Percentiles rank a stretch among this genome's conserved stretches.
These are phyloP conservation scores for Backusella macrospora DNA, from an alignment of 192 early-diverging fungal genomes.

Conservation along the genomic window DNA sequence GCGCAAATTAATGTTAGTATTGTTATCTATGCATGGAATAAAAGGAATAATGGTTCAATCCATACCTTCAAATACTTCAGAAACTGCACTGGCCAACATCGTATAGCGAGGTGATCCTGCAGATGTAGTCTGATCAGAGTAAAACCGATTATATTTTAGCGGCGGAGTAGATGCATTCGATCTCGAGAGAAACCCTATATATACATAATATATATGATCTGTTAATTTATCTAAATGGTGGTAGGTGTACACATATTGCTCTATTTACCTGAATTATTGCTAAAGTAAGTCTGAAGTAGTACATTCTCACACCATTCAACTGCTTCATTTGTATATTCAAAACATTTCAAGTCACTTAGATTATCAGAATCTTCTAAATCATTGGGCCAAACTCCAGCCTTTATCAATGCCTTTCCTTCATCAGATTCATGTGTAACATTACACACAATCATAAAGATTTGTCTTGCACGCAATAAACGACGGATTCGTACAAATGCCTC, in stretches of 20 bases:
- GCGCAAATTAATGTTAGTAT: too few relatives aligned
- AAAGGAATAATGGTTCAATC: too few relatives aligned
- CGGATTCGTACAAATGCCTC: slow-evolving; percentile 89
- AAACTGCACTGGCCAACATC: slow-evolving; percentile 33
- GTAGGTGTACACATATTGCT: too few relatives aligned
- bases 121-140: neutral
- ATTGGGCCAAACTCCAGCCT: slow-evolving; percentile 67
- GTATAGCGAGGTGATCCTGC: slow-evolving; percentile 31
- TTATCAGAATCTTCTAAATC: neutral
- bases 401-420: slow-evolving; percentile 67
- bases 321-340: slow-evolving; percentile 82
- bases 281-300: slow-evolving; percentile 77
- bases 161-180: neutral
- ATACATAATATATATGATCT: too few relatives aligned
- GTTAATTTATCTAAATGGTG: too few relatives aligned
- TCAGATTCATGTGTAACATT: slow-evolving; percentile 66
- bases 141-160: neutral
- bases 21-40: too few relatives aligned
- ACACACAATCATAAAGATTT: slow-evolving; percentile 85
- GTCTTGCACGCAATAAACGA: slow-evolving; percentile 65
- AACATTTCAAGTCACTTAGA: slow-evolving; percentile 62
- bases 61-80: slow-evolving; percentile 28
- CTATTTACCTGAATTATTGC: slow-evolving; percentile 38
- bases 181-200: too few relatives aligned
- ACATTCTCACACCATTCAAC: slow-evolving; percentile 96